Evolutionary conservation across 139 green algal species (phyloP), one percentile per base, ranked within the genome.

Genomic region (Tetraselmis chui): DNA sequence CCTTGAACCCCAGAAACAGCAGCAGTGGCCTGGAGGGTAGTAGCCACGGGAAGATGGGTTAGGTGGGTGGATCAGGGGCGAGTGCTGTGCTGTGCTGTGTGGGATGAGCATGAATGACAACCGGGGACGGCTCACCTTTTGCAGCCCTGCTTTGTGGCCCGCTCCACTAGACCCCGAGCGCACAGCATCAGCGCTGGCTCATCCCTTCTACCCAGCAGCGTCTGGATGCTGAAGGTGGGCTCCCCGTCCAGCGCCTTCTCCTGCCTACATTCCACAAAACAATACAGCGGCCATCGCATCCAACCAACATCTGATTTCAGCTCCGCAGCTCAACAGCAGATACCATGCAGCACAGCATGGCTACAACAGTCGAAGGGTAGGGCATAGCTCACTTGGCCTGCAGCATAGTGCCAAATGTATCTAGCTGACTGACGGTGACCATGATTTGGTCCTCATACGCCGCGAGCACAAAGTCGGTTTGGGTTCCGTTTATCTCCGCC

Each of bases 341-440:
- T n/a, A n/a, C n/a, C n/a, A n/a, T n/a, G n/a, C n/a, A n/a, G n/a
- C n/a, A n/a, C n/a, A n/a, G n/a, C n/a, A n/a, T n/a, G n/a, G n/a
- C n/a, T n/a, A n/a, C n/a, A n/a, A n/a, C n/a, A n/a, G n/a, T n/a
- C n/a, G n/a, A n/a, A n/a, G n/a, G n/a, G n/a, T n/a, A n/a, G n/a
- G n/a, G n/a, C n/a, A n/a, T 67, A 67, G 11, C 82, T n/a, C 77
- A 81, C 78, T 83, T 78, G 11, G 88, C 82, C 0, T 76, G 28
- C 31, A 89, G 74, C 0, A 91, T 59, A 18, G 84, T 85, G 29
- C 88, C 88, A 27, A 91, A 75, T 1, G 82, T 91, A 59, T 79
- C 86, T 24, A 85, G 59, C 32, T 89, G 84, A 0, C 84, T 86
- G 23, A 32, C 80, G 25, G 90, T 67, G 0, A 91, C 75, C 74